phyloP scores from a whole-genome alignment of 768 basidiomycete species.

The Gautieria morchelliformis region DNA sequence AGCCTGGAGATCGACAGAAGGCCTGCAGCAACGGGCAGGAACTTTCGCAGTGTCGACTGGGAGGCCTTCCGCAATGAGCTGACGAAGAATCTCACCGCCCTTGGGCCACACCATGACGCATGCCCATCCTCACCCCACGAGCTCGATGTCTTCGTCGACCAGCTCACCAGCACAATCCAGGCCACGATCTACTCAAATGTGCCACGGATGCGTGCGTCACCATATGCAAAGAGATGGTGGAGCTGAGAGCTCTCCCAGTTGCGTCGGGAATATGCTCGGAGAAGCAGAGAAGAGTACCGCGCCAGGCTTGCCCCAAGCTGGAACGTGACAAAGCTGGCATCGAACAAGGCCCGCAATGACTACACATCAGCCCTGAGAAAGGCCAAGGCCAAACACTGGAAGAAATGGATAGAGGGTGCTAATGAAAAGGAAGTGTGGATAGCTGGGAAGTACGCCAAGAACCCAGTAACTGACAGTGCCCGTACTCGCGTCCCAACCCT shows the following conservation, averaged over 20 bases:
- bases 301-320: not conserved
- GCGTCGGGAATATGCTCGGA: slow-evolving; percentile 11
- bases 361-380: not conserved
- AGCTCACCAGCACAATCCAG: slow-evolving; percentile 14
- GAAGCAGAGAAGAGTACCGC: slow-evolving; percentile 2
- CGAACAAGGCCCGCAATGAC: not conserved
- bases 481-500: not conserved
- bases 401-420: not conserved
- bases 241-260: slow-evolving; percentile 11
- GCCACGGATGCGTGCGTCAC: slow-evolving; percentile 12
- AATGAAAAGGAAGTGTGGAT: not conserved
- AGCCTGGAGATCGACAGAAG: not conserved
- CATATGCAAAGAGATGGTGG: slow-evolving; percentile 15
- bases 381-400: not conserved
- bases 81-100: slow-evolving; percentile 23
- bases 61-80: not conserved
- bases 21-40: not conserved
- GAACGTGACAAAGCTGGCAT: not conserved
- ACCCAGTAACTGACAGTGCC: not conserved
- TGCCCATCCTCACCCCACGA: not conserved
- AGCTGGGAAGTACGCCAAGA: not conserved
- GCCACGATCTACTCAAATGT: slow-evolving; percentile 13
- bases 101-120: slow-evolving; percentile 9
- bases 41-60: not conserved
- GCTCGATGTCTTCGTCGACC: slow-evolving; percentile 6